Base-by-base conservation (phyloP, 2,329 filamentous ascomycete genomes). In the Leptoxyphium fumago region DNA sequence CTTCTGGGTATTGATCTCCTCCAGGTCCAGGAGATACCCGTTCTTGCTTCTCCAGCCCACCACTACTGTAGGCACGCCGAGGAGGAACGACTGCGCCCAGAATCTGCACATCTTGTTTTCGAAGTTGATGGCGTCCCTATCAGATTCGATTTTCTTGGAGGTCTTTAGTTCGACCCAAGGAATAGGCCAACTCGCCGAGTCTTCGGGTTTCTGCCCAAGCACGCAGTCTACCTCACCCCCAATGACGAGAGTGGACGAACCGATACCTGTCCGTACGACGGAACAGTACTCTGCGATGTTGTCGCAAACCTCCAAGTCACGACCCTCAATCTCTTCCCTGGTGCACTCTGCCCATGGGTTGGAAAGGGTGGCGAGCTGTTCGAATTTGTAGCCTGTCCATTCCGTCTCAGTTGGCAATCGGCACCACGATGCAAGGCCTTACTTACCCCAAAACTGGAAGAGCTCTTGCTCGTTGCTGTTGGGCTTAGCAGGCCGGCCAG, bases 151-250 rank as follows among this genome's bases (percentile, higher is more conserved):
- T 17, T 54, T 49, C 5, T 57, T 54, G n/a, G 78, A 77, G 0
- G 91, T 98, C 61, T 98, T 98, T 46, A 98, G 74, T 63, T 98
- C 91, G 29, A 96, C 81, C 83, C 88, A 98, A 55, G 89, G 85
- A 50, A 86, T 82, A 0, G 82, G 77, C n/a, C 71, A 71, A 28
- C 5, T 28, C 41, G 75, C 76, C 43, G 72, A 72, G 46, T 72
- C 69, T 2, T 65, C 62, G 0, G 86, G 85, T 58, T 91, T 94
- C 45, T 73, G 75, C 58, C 93, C 87, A 82, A 86, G 88, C 39
- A 94, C 84, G 82, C 50, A 84, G 62, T 98, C 91, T 14, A 98
- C 89, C 67, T 98, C 91, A 29, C 91, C 91, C 21, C 86, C 91
- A 1, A 98, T 73, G 46, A 94, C 76, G 44, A 96, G 66, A 14